These are phyloP conservation scores for Cytospora chrysosperma DNA, from an alignment of 2,329 filamentous ascomycete species.

Conservation along the genomic window DNA sequence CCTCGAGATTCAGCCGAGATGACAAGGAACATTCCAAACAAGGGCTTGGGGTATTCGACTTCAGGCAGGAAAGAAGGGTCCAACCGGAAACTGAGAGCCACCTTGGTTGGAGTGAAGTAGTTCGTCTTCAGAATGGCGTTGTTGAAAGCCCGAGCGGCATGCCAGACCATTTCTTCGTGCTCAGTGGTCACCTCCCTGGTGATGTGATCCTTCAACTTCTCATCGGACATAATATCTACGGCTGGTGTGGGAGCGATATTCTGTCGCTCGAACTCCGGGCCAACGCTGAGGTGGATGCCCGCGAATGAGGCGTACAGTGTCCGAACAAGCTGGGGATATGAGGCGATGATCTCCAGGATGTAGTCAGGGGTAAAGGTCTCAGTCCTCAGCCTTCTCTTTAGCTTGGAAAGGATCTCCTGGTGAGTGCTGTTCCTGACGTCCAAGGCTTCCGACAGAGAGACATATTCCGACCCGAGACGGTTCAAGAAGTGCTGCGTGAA, in stretches of 20 bases:
- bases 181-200: conserved; percentile 82
- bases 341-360: conserved; percentile 93
- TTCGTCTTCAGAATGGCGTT: conserved; percentile 93
- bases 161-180: conserved; percentile 98
- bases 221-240: conserved; percentile 71
- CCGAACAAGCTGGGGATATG: conserved; percentile 83
- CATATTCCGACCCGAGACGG: conserved; percentile 88
- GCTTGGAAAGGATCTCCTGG: conserved; percentile 82
- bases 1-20: conserved; percentile 96
- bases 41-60: conserved; percentile 86
- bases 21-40: conserved; percentile 98
- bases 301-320: conserved; percentile 90
- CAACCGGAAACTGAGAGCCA: conserved; percentile 93
- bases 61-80: conserved; percentile 85
- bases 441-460: conserved; percentile 77
- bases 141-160: conserved; percentile 95
- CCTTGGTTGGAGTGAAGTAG: conserved; percentile 95
- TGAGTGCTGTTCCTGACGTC: conserved; percentile 80
- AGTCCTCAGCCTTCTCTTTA: conserved; percentile 91
- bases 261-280: conserved; percentile 50
- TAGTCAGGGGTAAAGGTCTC: conserved; percentile 99
- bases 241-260: conserved; percentile 55
- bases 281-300: conserved; percentile 69
- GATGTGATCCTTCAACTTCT: conserved; percentile 72
- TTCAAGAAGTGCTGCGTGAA: conserved; percentile 99